These are phyloP conservation scores for Paramyrothecium roridum DNA, from an alignment of 2,329 filamentous ascomycete genomes.

Conservation along the genomic window DNA sequence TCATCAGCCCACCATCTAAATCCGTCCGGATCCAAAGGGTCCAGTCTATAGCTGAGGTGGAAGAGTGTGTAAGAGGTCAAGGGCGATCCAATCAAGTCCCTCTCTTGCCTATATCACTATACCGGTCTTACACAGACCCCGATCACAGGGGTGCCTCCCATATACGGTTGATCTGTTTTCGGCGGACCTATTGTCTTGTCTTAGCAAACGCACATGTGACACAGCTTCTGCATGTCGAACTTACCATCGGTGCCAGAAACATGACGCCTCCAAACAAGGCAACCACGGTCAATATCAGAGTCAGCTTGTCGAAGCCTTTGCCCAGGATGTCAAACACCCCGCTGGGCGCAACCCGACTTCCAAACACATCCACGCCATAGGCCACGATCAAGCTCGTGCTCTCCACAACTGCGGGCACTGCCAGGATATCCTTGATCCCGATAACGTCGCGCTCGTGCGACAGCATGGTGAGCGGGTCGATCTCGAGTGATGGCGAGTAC, in stretches of 20 bases:
- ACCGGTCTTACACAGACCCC: not conserved
- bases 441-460: conserved; percentile 81
- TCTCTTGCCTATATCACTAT: not conserved
- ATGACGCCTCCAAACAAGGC: conserved; percentile 75
- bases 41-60: not conserved
- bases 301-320: conserved; percentile 88
- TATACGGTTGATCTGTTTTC: conserved; percentile 65
- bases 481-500: conserved; percentile 75
- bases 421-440: conserved; percentile 70
- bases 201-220: conserved; percentile 24
- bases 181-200: conserved; percentile 41
- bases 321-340: conserved; percentile 89
- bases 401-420: conserved; percentile 77
- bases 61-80: not conserved
- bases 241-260: conserved; percentile 81
- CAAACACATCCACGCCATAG: conserved; percentile 85
- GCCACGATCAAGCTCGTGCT: conserved; percentile 89
- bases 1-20: not conserved
- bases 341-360: conserved; percentile 81
- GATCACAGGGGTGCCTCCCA: conserved; percentile 46
- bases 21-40: not conserved
- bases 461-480: conserved; percentile 77
- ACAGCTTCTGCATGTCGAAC: conserved; percentile 27
- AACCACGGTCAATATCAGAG: conserved; percentile 78
- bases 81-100: not conserved